Base-by-base conservation (phyloP, 441 rosid genomes). In the Erysimum pusillum region DNA sequence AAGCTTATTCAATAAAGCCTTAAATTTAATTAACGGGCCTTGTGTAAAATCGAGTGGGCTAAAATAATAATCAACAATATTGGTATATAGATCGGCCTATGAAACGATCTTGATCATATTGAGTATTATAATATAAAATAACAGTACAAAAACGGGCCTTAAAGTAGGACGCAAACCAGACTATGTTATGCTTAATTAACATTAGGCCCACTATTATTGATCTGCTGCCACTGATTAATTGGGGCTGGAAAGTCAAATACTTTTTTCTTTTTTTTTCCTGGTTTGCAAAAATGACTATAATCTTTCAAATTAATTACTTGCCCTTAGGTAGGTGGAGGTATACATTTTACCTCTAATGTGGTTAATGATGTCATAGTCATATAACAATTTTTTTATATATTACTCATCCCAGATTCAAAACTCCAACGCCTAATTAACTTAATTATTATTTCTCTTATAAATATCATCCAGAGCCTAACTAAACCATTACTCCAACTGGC, bases 401-500 rank as follows among this genome's bases (percentile, higher is more conserved):
- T 54, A 56, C 34, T 14, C 10, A 13, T 13, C 11, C 60, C 60
- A 28, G 2, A 7, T 56, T 13, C 38, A 14, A 28, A 31, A 31
- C 38, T 56, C 20, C 39, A 31, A 14, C 7, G 20, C 39, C 61
- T 56, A 13, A 42, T 42, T 42, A 42, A 3, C 6, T 42, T 6
- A 31, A 31, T 9, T 31, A 13, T 31, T 17, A 14, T 31, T 56
- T 42, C 31, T 65, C 28, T 17, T 49, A 11, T 46, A 65, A 35
- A 18, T 22, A 66, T 48, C 3, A 31, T 2, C 32, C 58, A 36
- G 17, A 13, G 36, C 48, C 34, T 42, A 56, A 41, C 57, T 59
- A 48, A 49, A 52, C 42, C 53, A 36, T 36, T 49, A 61, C 53
- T 69, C 71, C 76, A 76, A 56, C 71, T 63, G 63, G 71, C 60